Percentiles rank a stretch among this genome's conserved stretches.
Conservation (phyloP, 75 land plant species). For the Pinus taeda region DNA sequence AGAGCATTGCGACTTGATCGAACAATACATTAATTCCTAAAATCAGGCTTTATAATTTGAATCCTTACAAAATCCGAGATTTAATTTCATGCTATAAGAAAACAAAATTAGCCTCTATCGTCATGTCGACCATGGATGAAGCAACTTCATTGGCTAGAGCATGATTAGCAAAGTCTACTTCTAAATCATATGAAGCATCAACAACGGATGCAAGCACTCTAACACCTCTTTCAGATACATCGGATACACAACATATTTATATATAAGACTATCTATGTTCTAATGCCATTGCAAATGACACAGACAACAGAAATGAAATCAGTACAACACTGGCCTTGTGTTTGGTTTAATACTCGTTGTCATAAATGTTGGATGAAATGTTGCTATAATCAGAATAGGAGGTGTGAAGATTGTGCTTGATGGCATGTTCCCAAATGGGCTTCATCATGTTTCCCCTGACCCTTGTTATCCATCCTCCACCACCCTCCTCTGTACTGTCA, state of each 20-base stretch:
- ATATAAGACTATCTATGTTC: too few species aligned
- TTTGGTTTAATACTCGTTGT: background rate
- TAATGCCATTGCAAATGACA: too few species aligned
- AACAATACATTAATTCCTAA: too few species aligned
- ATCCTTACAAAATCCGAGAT: too few species aligned
- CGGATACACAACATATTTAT: too few species aligned
- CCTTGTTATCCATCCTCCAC: slow-evolving; percentile 69
- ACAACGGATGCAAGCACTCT: background rate
- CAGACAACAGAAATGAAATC: too few species aligned
- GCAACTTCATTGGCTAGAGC: background rate
- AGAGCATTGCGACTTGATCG: too few species aligned
- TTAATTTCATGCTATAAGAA: too few species aligned
- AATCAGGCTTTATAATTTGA: too few species aligned
- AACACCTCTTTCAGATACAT: background rate
- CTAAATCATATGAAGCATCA: background rate
- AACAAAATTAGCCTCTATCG: too few species aligned
- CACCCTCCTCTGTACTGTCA: slow-evolving; percentile 36
- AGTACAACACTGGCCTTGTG: too few species aligned
- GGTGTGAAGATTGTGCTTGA: slow-evolving; percentile 26
- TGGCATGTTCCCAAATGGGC: slow-evolving; percentile 47
- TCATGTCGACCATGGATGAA: too few species aligned
- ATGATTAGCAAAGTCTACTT: background rate
- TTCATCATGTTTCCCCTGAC: slow-evolving; percentile 40
- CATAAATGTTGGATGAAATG: slow-evolving; percentile 34
- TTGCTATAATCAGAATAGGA: slow-evolving; percentile 31